Conservation (phyloP, 208 protist species). For the Trypanosoma melophagium region DNA sequence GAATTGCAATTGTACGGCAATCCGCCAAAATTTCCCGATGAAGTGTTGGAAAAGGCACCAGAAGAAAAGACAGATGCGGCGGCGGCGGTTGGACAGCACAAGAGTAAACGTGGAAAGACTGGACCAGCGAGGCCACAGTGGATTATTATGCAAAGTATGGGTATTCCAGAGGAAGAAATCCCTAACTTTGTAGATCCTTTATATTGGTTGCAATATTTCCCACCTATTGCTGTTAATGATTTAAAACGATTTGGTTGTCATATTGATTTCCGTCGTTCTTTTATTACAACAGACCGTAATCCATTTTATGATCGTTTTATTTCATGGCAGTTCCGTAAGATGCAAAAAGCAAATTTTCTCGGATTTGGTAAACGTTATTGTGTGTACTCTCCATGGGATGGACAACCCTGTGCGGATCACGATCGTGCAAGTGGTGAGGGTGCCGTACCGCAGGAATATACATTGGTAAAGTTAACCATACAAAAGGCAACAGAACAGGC, state of each 20-base stretch:
- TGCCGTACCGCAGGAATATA: slow-evolving; percentile 97
- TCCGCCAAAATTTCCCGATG: slow-evolving; percentile 87
- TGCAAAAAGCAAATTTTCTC: slow-evolving; percentile 92
- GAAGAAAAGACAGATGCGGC: slow-evolving; percentile 38
- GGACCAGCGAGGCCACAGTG: slow-evolving; percentile 93
- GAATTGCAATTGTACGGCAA: slow-evolving; percentile 86
- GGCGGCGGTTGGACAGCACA: slow-evolving; percentile 50
- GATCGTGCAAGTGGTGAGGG: slow-evolving; percentile 98
- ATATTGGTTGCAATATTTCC: slow-evolving; percentile 99
- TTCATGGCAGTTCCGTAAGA: slow-evolving; percentile 96
- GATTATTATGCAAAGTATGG: slow-evolving; percentile 97
- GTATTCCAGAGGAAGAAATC: slow-evolving; percentile 96
- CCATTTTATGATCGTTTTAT: slow-evolving; percentile 99
- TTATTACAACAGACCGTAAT: slow-evolving; percentile 99
- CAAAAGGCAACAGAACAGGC: slow-evolving; percentile 76
- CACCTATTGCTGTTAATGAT: slow-evolving; percentile 95
- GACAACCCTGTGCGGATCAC: slow-evolving; percentile 99
- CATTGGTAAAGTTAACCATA: slow-evolving; percentile 96
- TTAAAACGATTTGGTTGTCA: slow-evolving; percentile 93
- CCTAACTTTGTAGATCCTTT: slow-evolving; percentile 97
- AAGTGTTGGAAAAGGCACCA: slow-evolving; percentile 34
- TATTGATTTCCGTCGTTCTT: slow-evolving; percentile 98
- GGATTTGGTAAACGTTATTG: slow-evolving; percentile 97
- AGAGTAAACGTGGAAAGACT: slow-evolving; percentile 90
- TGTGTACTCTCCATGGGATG: slow-evolving; percentile 98